phyloP scores from a whole-genome alignment of 805 yeast species.

The Saturnispora mendoncae region DNA sequence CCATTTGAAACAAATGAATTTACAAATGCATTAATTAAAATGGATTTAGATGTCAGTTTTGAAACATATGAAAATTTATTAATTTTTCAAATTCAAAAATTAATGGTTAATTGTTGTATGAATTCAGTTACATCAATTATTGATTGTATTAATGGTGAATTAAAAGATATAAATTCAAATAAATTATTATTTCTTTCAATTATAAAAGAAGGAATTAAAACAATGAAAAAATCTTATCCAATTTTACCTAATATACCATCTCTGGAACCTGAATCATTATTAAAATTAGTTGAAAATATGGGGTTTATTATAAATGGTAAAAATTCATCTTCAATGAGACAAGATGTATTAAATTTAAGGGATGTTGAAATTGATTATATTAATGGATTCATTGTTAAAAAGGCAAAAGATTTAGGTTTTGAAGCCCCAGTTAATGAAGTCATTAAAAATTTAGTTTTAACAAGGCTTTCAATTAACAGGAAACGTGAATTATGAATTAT shows the following conservation, averaged over 20 bases:
- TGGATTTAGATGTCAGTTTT: conserved; percentile 26
- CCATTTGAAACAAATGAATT: conserved; percentile 12
- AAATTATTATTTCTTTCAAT: conserved; percentile 32
- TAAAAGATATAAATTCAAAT: conserved; percentile 35
- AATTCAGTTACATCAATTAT: conserved; percentile 76
- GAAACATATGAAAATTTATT: conserved; percentile 37
- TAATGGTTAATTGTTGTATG: conserved; percentile 72
- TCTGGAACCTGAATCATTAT: conserved; percentile 23
- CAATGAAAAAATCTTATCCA: conserved; percentile 30
- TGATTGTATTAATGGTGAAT: conserved; percentile 71
- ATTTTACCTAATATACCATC: conserved; percentile 13
- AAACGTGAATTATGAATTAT: too few relatives aligned
- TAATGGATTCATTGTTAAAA: conserved; percentile 64
- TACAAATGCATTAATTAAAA: conserved; percentile 19
- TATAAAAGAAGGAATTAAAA: conserved; percentile 37
- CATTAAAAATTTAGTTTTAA: conserved; percentile 23
- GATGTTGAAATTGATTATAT: conserved; percentile 74
- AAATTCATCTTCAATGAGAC: conserved; percentile 66
- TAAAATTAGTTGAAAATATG: conserved; percentile 22
- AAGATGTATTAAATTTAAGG: conserved; percentile 47
- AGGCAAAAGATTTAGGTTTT: conserved; percentile 40
- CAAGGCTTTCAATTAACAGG: conserved; percentile 2
- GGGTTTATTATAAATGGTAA: conserved; percentile 29
- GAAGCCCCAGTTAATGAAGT: conserved; percentile 41
- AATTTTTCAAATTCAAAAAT: conserved; percentile 60